Conservation (phyloP, 345 rosid species). For the Dimocarpus longan region DNA sequence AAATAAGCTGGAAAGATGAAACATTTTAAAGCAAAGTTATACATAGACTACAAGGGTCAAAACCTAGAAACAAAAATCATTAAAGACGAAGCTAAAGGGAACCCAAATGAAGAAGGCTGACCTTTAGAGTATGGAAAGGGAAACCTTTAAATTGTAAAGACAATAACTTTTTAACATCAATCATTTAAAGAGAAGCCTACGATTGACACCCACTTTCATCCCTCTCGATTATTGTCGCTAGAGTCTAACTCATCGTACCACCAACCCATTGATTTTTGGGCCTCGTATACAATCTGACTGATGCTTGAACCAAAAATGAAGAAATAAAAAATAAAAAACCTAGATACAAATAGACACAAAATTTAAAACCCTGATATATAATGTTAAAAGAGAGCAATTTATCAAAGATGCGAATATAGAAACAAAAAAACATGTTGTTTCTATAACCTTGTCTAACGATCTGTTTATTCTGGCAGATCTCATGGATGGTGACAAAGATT, state of each 20-base stretch:
- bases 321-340: neutral
- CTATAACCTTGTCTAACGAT: constrained; percentile 67
- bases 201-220: constrained; percentile 26
- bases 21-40: no score
- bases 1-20: no score
- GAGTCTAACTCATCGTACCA: constrained; percentile 68
- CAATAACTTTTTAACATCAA: neutral
- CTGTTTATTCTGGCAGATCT: constrained; percentile 77
- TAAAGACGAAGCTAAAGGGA: no score
- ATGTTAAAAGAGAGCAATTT: neutral
- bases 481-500: constrained; percentile 85
- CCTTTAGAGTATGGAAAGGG: neutral
- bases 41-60: neutral
- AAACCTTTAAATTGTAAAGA: neutral
- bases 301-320: constrained; percentile 43
- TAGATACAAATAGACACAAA: neutral
- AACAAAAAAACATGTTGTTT: neutral
- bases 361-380: neutral
- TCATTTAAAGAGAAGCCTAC: constrained; percentile 42
- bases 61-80: neutral
- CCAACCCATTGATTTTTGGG: constrained; percentile 81
- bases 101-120: neutral
- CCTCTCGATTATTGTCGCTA: constrained; percentile 28
- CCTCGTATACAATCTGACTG: constrained; percentile 64
- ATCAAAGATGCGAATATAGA: neutral